phyloP scores from a whole-genome alignment of 768 basidiomycete genomes.

The Lentinus tigrinus region DNA sequence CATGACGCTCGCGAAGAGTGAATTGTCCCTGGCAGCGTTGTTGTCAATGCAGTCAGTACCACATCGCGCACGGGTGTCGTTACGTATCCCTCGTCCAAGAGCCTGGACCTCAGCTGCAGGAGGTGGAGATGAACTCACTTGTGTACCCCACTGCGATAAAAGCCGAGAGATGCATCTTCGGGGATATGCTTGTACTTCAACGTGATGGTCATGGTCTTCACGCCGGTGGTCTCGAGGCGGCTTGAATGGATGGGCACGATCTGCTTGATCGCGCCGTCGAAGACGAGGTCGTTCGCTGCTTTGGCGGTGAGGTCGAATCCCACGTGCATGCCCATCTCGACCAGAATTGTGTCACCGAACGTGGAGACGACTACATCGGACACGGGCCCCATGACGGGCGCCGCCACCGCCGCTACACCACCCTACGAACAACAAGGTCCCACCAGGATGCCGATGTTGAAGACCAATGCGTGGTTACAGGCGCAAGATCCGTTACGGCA shows the following conservation, averaged over 20 bases:
- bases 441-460: background rate
- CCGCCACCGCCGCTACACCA: slow-evolving; percentile 43
- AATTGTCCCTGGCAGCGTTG: slow-evolving; percentile 44
- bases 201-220: slow-evolving; percentile 59
- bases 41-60: slow-evolving; percentile 2
- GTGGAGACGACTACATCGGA: slow-evolving; percentile 49
- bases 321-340: slow-evolving; percentile 53
- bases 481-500: slow-evolving; percentile 1
- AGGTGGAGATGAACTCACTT: slow-evolving; percentile 34
- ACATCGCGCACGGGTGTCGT: background rate
- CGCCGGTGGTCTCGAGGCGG: slow-evolving; percentile 53
- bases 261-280: slow-evolving; percentile 47
- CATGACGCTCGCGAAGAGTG: slow-evolving; percentile 58
- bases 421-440: slow-evolving; percentile 25
- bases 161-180: slow-evolving; percentile 59
- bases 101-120: background rate
- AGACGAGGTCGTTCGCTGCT: slow-evolving; percentile 51
- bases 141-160: slow-evolving; percentile 61
- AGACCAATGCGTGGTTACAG: background rate
- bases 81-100: background rate
- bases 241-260: slow-evolving; percentile 52
- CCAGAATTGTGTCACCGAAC: slow-evolving; percentile 56
- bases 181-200: slow-evolving; percentile 58
- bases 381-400: slow-evolving; percentile 53
- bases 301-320: slow-evolving; percentile 52